Evolutionary conservation across 106 monocot species (phyloP), one percentile per base, ranked within the genome.

Genomic region (Acorus gramineus): DNA sequence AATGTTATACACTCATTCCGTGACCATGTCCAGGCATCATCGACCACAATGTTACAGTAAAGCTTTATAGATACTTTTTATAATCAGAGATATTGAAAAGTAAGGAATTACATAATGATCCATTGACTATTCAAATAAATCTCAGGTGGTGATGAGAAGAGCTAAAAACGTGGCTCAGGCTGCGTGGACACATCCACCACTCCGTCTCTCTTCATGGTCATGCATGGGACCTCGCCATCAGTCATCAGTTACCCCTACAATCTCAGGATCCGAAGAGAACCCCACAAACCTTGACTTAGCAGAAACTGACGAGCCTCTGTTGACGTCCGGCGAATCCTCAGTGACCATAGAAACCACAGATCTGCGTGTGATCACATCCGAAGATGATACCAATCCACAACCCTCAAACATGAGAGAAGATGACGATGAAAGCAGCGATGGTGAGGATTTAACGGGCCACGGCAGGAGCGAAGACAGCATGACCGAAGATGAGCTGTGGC

Each of bases 151-250:
- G 44, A 85, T 96, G 96, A 96, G 62, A 58, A 80, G 85, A 69
- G 96, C 90, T 63, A 71, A 77, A 12, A 87, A 66, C 55, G 90
- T 91, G 52, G 96, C 95, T 67, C 95, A 91, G 55, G 95, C 95
- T 62, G 95, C 95, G 72, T 96, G 87, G 90, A 81, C 74, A 8
- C 71, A 66, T 63, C 90, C 73, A 66, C 60, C 87, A 6, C 65
- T 91, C 3, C 79, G 69, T 11, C 68, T 96, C n/a, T 82, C 95
- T 6, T 90, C 95, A 52, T 96, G 95, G 95, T 80, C 95, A 44
- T 96, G 95, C 68, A 96, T 96, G 43, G 95, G 95, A 11, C 95
- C 90, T 5, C 85, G 96, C 8, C 80, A 70, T 1, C 95, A 87
- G 43, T 82, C 71, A 53, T 66, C 45, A 14, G 14, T 51, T 54